Percentiles rank a stretch among this genome's conserved stretches.
phyloP scores from a whole-genome alignment of 192 early-diverging fungal genomes.

The Spizellomyces sp. region DNA sequence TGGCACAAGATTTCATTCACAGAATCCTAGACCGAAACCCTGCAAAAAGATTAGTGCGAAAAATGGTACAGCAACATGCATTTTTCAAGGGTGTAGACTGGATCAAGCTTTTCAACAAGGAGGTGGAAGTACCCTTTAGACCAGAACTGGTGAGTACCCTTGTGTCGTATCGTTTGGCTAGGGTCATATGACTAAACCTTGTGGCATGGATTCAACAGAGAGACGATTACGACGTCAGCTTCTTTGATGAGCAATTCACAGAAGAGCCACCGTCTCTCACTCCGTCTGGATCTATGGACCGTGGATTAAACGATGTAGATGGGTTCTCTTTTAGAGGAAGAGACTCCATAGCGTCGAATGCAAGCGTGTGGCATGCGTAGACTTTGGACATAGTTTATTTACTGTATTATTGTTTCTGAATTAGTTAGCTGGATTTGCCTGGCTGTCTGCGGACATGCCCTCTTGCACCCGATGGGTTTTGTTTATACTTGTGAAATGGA shows the following conservation, averaged over 20 bases:
- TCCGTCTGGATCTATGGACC: slow-evolving; percentile 7
- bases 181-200: not conserved
- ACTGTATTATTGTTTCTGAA: too few relatives aligned
- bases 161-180: not conserved
- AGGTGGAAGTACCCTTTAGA: slow-evolving; percentile 46
- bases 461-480: too few relatives aligned
- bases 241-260: slow-evolving; percentile 47
- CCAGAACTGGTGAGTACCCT: slow-evolving; percentile 50
- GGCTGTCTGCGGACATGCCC: too few relatives aligned
- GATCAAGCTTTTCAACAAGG: slow-evolving; percentile 42
- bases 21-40: slow-evolving; percentile 40
- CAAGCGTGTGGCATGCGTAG: too few relatives aligned
- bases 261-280: slow-evolving; percentile 34
- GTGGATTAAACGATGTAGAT: not conserved
- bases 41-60: slow-evolving; percentile 35
- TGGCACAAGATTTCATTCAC: slow-evolving; percentile 37
- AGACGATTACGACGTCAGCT: slow-evolving; percentile 45
- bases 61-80: slow-evolving; percentile 42
- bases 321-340: slow-evolving; percentile 6
- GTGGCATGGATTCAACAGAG: slow-evolving; percentile 12
- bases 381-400: too few relatives aligned
- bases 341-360: not conserved
- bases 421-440: too few relatives aligned
- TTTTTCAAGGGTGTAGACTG: slow-evolving; percentile 53
- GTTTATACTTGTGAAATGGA: too few relatives aligned